These are phyloP conservation scores for Fusarium euwallaceae DNA, from an alignment of 2,329 filamentous ascomycete species.

Conservation along the genomic window DNA sequence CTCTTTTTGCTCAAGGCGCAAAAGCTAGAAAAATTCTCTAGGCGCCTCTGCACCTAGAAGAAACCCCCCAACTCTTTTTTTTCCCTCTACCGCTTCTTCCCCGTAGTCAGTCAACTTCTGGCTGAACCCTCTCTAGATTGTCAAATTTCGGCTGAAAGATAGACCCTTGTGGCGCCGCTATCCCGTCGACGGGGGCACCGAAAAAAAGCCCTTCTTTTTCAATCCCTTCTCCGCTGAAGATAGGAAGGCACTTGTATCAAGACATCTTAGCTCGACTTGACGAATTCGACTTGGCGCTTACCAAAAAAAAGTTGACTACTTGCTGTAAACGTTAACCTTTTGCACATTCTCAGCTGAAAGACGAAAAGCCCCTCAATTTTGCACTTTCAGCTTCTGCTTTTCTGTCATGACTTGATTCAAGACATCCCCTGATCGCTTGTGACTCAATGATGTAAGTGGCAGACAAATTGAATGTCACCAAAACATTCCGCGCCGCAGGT, in stretches of 20 bases:
- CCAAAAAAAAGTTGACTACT: not conserved
- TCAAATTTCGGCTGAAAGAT: conserved; percentile 42
- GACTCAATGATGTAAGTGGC: conserved; percentile 32
- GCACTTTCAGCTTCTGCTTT: not conserved
- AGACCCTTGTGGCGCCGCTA: conserved; percentile 40
- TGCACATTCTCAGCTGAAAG: not conserved
- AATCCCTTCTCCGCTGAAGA: conserved; percentile 3
- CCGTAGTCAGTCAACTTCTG: not conserved
- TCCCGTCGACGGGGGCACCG: conserved; percentile 23
- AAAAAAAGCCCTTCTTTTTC: conserved; percentile 14
- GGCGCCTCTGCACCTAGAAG: not conserved
- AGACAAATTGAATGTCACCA: conserved; percentile 23
- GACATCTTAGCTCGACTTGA: conserved; percentile 8
- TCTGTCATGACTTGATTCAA: not conserved
- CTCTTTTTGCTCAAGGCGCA: conserved; percentile 20
- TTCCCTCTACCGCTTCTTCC: not conserved
- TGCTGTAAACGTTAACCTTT: not conserved
- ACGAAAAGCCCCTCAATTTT: not conserved
- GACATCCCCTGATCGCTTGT: not conserved
- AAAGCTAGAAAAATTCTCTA: conserved; percentile 15
- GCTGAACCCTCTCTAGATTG: conserved; percentile 9
- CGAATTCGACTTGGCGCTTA: conserved; percentile 4
- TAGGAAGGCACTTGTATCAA: not conserved
- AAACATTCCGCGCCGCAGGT: conserved; percentile 18
- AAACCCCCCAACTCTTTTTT: not conserved